Conservation (phyloP, 768 basidiomycete genomes). For the Rhizopogon vesiculosus region DNA sequence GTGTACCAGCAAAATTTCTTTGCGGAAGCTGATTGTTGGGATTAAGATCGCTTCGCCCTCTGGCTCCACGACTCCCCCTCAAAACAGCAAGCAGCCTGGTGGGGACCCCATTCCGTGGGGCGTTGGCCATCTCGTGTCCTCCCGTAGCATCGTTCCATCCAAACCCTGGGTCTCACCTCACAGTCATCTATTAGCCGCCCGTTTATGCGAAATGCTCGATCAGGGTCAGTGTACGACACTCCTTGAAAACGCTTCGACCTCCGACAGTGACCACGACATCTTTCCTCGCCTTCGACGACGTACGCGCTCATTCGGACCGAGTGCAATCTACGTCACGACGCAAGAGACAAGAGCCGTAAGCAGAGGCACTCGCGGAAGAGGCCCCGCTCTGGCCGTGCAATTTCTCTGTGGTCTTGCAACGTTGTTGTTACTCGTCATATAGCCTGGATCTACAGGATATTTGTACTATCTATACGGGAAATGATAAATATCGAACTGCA, state of each 20-base stretch:
- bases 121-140: conserved; percentile 14
- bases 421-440: neutral
- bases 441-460: neutral
- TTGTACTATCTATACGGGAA: neutral
- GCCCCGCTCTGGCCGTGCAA: neutral
- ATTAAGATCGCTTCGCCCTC: conserved; percentile 29
- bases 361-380: neutral
- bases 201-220: neutral
- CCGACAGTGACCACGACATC: neutral
- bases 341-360: neutral
- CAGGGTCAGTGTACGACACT: neutral
- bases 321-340: neutral
- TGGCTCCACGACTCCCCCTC: conserved; percentile 22
- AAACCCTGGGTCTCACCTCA: neutral
- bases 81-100: conserved; percentile 26
- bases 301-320: neutral
- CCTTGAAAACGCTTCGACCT: neutral
- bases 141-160: neutral
- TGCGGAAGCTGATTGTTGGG: neutral
- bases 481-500: too few species aligned
- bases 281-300: neutral
- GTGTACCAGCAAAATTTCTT: neutral
- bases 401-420: neutral
- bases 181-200: neutral
- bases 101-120: conserved; percentile 36